Evolutionary conservation across 371 early-diverging fungal species (phyloP).

Genomic region (Zopfochytrium polystomum): DNA sequence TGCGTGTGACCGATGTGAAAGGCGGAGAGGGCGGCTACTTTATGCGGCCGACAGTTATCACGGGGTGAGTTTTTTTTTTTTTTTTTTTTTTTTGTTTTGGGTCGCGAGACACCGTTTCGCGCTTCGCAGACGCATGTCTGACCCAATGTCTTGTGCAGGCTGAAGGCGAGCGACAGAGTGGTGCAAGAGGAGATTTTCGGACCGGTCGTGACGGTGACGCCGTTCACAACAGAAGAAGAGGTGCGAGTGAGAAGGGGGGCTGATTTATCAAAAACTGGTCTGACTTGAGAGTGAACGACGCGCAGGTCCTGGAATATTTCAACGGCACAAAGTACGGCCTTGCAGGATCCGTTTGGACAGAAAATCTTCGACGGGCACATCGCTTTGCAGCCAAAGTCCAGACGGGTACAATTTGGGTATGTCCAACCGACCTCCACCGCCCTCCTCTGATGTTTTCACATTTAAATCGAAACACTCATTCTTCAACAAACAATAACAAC

Average conservation of each 20-base stretch:
- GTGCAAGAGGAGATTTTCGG: constrained; percentile 86
- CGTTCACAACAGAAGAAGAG: constrained; percentile 68
- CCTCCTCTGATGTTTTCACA: too few species aligned
- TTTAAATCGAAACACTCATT: too few species aligned
- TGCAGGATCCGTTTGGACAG: constrained; percentile 73
- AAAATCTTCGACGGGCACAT: constrained; percentile 58
- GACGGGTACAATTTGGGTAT: constrained; percentile 29
- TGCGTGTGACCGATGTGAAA: constrained; percentile 11
- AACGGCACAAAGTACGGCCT: constrained; percentile 78
- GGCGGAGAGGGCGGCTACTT: constrained; percentile 43
- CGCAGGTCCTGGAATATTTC: constrained; percentile 58
- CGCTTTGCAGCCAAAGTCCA: constrained; percentile 53
- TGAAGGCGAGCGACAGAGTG: constrained; percentile 53
- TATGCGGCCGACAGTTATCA: constrained; percentile 67
- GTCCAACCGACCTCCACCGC: too few species aligned
- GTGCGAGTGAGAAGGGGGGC: too few species aligned
- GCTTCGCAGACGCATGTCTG: too few species aligned
- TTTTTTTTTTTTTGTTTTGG: too few species aligned
- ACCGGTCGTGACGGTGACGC: constrained; percentile 65
- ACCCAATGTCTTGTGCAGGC: too few species aligned
- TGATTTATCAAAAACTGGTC: too few species aligned
- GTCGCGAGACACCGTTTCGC: too few species aligned
- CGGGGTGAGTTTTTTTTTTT: too few species aligned
- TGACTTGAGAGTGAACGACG: too few species aligned
- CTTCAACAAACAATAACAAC: too few species aligned